Conservation (phyloP, 164 flowering plant species). For the Santalum album region DNA sequence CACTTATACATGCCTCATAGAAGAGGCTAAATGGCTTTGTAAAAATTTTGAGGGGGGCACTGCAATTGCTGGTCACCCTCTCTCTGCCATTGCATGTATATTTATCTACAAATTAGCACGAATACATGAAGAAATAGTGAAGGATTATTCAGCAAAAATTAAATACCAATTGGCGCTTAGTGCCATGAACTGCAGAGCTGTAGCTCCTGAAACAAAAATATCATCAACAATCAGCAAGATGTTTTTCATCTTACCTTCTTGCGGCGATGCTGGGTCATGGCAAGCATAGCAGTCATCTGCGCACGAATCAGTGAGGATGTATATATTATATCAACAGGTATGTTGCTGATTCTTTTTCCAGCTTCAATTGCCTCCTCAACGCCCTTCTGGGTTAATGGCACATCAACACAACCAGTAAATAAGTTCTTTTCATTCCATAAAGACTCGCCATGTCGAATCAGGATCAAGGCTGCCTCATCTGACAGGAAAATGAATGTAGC, state of each 20-base stretch:
- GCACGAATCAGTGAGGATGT: slow-evolving; percentile 92
- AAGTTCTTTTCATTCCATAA: slow-evolving; percentile 95
- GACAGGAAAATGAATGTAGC: slow-evolving; percentile 3
- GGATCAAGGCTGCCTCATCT: slow-evolving; percentile 84
- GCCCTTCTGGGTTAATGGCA: slow-evolving; percentile 83
- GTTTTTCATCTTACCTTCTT: slow-evolving; percentile 51
- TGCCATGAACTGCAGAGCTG: too few relatives aligned
- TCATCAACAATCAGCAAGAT: too few relatives aligned
- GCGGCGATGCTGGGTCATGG: slow-evolving; percentile 96
- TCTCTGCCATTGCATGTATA: too few relatives aligned
- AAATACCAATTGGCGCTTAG: too few relatives aligned
- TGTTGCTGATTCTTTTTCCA: slow-evolving; percentile 90
- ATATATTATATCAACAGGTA: slow-evolving; percentile 88
- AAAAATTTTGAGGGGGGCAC: too few relatives aligned
- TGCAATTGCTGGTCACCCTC: too few relatives aligned
- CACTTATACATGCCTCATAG: too few relatives aligned
- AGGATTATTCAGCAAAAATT: too few relatives aligned
- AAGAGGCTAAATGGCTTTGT: too few relatives aligned
- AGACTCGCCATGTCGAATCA: slow-evolving; percentile 93
- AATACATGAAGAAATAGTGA: too few relatives aligned
- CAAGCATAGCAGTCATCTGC: slow-evolving; percentile 99
- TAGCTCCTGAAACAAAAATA: not conserved
- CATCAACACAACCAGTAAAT: slow-evolving; percentile 97
- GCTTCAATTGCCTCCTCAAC: slow-evolving; percentile 97
- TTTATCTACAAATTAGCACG: too few relatives aligned